A percentile compares a stretch with the other conserved stretches of the same genome.
Conservation (phyloP, 345 rosid species). For the Rhizophora apiculata region DNA sequence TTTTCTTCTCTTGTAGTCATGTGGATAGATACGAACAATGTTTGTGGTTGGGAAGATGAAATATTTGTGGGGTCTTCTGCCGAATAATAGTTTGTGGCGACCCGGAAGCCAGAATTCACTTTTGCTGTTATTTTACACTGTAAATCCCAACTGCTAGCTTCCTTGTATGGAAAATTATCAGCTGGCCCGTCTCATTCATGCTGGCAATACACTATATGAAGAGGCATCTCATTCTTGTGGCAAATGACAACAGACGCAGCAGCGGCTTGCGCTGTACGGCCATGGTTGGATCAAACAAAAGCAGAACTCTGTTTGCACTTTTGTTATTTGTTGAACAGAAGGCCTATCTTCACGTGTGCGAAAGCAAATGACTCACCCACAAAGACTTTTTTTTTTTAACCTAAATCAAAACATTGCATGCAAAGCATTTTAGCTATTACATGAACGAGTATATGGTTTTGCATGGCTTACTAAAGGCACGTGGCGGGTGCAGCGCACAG, state of each 20-base stretch:
- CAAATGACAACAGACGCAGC: neutral
- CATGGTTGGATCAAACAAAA: no score
- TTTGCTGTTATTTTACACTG: neutral
- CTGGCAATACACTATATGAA: neutral
- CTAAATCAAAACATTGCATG: neutral
- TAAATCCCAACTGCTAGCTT: neutral
- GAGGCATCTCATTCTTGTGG: neutral
- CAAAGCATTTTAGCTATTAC: neutral
- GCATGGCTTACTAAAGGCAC: constrained; percentile 18
- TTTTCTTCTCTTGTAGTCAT: no score
- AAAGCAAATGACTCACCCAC: neutral
- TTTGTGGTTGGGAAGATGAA: no score
- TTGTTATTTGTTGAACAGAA: no score
- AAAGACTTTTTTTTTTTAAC: neutral
- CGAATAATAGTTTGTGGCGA: no score
- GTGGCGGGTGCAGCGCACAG: constrained; percentile 2
- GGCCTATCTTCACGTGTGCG: neutral
- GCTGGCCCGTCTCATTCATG: neutral
- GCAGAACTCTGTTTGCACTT: no score
- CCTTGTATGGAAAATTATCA: no score
- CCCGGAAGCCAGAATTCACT: neutral
- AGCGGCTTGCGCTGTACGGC: no score
- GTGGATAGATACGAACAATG: no score
- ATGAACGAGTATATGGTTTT: neutral
- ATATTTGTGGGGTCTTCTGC: no score